These are phyloP conservation scores for Glycine latifolia DNA, from an alignment of 306 rosid genomes.

Conservation along the genomic window DNA sequence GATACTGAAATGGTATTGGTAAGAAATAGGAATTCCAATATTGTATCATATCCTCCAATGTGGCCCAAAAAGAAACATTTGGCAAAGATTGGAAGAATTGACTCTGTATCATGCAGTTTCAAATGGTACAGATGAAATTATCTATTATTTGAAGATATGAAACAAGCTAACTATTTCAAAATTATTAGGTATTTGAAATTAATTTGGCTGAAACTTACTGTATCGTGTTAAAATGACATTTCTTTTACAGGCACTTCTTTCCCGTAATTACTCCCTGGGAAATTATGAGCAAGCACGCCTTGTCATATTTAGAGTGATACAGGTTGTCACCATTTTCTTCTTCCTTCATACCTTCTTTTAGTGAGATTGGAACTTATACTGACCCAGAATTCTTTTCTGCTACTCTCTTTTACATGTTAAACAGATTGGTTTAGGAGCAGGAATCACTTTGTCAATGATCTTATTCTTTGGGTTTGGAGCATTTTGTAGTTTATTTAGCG, in stretches of 20 bases:
- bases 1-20: slow-evolving; percentile 11
- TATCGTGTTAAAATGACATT: slow-evolving; percentile 36
- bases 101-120: neutral
- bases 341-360: neutral
- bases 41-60: neutral
- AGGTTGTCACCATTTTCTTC: slow-evolving; percentile 55
- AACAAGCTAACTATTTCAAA: slow-evolving; percentile 5
- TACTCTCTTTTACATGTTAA: slow-evolving; percentile 39
- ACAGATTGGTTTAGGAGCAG: slow-evolving; percentile 82
- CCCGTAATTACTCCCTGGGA: slow-evolving; percentile 74
- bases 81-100: slow-evolving; percentile 25
- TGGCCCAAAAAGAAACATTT: neutral
- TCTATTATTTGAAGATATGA: slow-evolving; percentile 23
- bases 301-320: slow-evolving; percentile 71
- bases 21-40: neutral
- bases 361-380: slow-evolving; percentile 35
- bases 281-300: slow-evolving; percentile 76
- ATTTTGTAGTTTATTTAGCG: slow-evolving; percentile 77
- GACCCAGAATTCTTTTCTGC: slow-evolving; percentile 38
- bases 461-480: slow-evolving; percentile 80
- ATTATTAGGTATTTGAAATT: slow-evolving; percentile 31
- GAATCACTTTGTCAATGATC: slow-evolving; percentile 68
- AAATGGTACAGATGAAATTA: slow-evolving; percentile 24
- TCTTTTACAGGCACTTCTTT: slow-evolving; percentile 81
- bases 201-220: slow-evolving; percentile 19